Percentiles rank a stretch among this genome's conserved stretches.
phyloP scores from a whole-genome alignment of 768 basidiomycete species.

The Tricholoma flavovirens region DNA sequence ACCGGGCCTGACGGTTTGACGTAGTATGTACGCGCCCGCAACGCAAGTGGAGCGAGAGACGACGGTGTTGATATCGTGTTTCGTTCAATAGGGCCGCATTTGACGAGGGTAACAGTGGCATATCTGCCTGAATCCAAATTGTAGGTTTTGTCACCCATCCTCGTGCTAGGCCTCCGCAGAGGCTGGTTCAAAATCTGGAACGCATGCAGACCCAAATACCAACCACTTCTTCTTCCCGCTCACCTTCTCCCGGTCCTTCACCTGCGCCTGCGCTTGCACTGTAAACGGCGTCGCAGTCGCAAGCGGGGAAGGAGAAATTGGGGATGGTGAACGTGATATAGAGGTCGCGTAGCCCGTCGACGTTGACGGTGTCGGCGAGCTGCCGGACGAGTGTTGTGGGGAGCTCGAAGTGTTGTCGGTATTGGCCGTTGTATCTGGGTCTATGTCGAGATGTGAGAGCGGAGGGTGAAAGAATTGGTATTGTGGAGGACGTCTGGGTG shows the following conservation, averaged over 20 bases:
- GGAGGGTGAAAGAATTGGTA: slow-evolving; percentile 5
- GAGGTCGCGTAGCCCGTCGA: slow-evolving; percentile 52
- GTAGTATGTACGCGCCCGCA: neutral
- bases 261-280: neutral
- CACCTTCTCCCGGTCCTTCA: neutral
- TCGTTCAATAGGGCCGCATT: neutral
- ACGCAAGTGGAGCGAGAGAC: neutral
- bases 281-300: slow-evolving; percentile 26
- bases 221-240: neutral
- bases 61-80: neutral
- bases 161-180: neutral
- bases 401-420: slow-evolving; percentile 17
- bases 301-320: slow-evolving; percentile 29
- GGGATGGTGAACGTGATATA: slow-evolving; percentile 44
- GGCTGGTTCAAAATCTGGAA: neutral
- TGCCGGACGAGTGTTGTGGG: slow-evolving; percentile 30
- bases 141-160: neutral
- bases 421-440: slow-evolving; percentile 3
- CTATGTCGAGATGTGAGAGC: neutral
- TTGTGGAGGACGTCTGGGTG: slow-evolving; percentile 1
- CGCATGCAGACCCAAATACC: neutral
- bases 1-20: neutral
- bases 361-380: slow-evolving; percentile 55
- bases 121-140: neutral
- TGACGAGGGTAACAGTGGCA: neutral